phyloP scores from a whole-genome alignment of 768 basidiomycete genomes.

The Lactarius hatsudake region DNA sequence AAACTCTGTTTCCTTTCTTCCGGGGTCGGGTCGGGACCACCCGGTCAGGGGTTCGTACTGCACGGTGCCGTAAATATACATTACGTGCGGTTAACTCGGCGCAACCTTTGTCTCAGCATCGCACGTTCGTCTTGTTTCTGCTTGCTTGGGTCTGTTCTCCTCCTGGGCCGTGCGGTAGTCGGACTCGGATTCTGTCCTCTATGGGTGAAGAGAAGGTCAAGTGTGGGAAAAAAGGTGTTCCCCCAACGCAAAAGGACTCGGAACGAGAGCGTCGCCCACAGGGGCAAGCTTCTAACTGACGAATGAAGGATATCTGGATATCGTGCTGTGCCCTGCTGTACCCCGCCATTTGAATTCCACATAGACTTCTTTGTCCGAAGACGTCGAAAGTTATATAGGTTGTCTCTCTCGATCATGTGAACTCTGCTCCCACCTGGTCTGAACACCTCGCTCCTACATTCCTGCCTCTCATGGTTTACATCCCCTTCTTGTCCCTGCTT shows the following conservation, averaged over 20 bases:
- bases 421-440: not conserved
- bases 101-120: not conserved
- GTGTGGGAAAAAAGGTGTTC: not conserved
- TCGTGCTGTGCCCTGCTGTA: not conserved
- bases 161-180: not conserved
- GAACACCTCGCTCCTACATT: not conserved
- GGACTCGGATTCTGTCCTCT: not conserved
- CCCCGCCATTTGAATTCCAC: conserved; percentile 3
- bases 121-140: not conserved
- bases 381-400: not conserved
- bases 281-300: not conserved
- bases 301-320: not conserved
- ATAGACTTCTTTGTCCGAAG: not conserved
- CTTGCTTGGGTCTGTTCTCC: not conserved
- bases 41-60: not conserved
- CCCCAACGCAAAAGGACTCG: not conserved
- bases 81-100: not conserved
- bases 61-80: not conserved
- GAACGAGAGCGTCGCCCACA: not conserved
- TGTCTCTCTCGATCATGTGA: not conserved
- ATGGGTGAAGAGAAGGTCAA: not conserved
- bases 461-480: conserved; percentile 5
- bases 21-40: not conserved
- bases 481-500: conserved; percentile 13
- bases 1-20: not conserved